Evolutionary conservation across 495 filamentous ascomycete genomes (phyloP).

Genomic region (Echria macrotheca): DNA sequence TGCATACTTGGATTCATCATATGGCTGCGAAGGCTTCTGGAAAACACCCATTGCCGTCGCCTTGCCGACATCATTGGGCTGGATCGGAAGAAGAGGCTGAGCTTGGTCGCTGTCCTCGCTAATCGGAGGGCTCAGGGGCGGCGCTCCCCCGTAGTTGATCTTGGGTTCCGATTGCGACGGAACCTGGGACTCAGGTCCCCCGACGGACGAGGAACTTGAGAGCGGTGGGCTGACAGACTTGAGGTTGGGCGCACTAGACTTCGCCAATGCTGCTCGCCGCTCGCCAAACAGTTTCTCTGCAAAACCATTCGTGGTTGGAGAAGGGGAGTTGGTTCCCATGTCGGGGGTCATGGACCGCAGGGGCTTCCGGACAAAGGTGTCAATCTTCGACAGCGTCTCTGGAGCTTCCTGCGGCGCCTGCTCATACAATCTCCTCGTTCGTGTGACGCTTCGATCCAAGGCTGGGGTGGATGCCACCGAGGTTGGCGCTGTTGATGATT

Average conservation of each 20-base stretch:
- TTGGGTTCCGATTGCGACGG: slow-evolving; percentile 32
- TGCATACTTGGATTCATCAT: slow-evolving; percentile 79
- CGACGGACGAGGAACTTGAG: slow-evolving; percentile 24
- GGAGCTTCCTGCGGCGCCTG: slow-evolving; percentile 74
- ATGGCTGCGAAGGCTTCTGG: slow-evolving; percentile 67
- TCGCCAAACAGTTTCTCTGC: slow-evolving; percentile 29
- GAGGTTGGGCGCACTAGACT: slow-evolving; percentile 45
- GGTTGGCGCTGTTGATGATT: slow-evolving; percentile 31
- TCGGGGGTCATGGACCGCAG: slow-evolving; percentile 48
- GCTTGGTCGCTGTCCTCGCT: slow-evolving; percentile 61
- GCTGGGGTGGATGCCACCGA: slow-evolving; percentile 28
- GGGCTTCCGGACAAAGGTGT: slow-evolving; percentile 59
- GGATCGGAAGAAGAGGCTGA: slow-evolving; percentile 51
- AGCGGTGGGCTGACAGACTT: slow-evolving; percentile 37
- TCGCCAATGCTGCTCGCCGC: slow-evolving; percentile 32
- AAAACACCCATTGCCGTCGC: slow-evolving; percentile 82
- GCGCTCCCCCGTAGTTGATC: slow-evolving; percentile 44
- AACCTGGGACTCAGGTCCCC: slow-evolving; percentile 27
- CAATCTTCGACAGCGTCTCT: slow-evolving; percentile 73
- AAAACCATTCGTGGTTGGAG: slow-evolving; percentile 23
- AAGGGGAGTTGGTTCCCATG: slow-evolving; percentile 25
- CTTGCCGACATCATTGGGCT: slow-evolving; percentile 75
- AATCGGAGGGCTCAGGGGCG: slow-evolving; percentile 68
- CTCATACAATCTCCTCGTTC: slow-evolving; percentile 77
- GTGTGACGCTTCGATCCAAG: slow-evolving; percentile 51